phyloP scores from a whole-genome alignment of 1,284 basidiomycete species.

The Porogramme epimiltina region DNA sequence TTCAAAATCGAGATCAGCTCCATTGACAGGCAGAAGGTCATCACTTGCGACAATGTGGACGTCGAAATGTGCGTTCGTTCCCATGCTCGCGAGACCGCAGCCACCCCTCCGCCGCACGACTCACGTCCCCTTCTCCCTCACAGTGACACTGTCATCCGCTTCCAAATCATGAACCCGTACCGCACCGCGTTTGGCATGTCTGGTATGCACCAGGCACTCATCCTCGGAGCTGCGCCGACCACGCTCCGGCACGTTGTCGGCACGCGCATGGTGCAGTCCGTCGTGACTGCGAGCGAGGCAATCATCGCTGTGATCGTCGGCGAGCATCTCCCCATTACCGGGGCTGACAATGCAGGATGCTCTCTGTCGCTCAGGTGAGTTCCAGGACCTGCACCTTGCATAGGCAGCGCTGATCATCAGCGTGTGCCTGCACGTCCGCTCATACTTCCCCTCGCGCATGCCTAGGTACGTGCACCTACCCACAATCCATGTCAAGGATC shows the following conservation, averaged over 20 bases:
- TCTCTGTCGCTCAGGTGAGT: conserved; percentile 30
- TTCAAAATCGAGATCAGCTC: conserved; percentile 93
- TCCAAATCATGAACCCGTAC: conserved; percentile 86
- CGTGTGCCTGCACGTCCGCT: conserved; percentile 46
- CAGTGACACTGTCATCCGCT: conserved; percentile 90
- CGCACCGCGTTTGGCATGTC: conserved; percentile 91
- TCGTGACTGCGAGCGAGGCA: conserved; percentile 92
- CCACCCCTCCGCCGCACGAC: neutral
- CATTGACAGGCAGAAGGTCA: conserved; percentile 86
- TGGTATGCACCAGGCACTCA: conserved; percentile 85
- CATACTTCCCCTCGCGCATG: conserved; percentile 40
- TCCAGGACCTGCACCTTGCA: conserved; percentile 36
- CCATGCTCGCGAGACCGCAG: neutral
- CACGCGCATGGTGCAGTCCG: conserved; percentile 81
- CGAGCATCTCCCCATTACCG: conserved; percentile 36
- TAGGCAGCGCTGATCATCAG: conserved; percentile 60
- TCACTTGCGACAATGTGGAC: conserved; percentile 90
- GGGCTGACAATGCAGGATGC: neutral
- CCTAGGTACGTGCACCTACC: conserved; percentile 42
- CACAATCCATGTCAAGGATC: conserved; percentile 51
- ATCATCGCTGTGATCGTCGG: conserved; percentile 95
- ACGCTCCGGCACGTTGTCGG: conserved; percentile 95
- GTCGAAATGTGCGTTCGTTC: conserved; percentile 75
- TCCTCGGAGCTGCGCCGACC: conserved; percentile 94
- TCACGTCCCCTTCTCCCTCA: conserved; percentile 3